Percentiles rank a stretch among this genome's conserved stretches.
Conservation (phyloP, 768 basidiomycete genomes). For the Tylopilus plumbeoviolaceoides region DNA sequence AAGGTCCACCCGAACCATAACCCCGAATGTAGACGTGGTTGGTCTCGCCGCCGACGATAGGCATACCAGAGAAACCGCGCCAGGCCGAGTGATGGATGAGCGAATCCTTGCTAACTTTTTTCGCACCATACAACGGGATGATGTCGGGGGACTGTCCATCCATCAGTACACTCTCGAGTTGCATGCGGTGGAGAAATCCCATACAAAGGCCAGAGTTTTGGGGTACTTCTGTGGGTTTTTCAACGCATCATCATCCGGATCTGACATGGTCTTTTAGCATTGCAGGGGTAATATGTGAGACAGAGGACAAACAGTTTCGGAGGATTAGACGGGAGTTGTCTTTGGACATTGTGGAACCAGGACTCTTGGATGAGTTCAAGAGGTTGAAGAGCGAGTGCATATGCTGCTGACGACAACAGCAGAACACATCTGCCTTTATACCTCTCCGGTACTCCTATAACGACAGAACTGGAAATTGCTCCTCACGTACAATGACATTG, state of each 20-base stretch:
- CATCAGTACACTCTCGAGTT: background rate
- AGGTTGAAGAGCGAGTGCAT: background rate
- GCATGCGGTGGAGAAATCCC: background rate
- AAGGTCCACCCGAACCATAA: background rate
- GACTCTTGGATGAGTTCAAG: background rate
- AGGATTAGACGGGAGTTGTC: background rate
- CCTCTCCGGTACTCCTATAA: background rate
- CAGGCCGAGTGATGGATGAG: background rate
- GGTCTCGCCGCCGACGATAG: constrained; percentile 4
- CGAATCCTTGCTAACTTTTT: background rate
- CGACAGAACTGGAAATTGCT: background rate
- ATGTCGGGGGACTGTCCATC: constrained; percentile 3
- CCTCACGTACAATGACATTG: background rate
- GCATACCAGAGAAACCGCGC: constrained; percentile 6
- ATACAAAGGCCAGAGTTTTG: constrained; percentile 1
- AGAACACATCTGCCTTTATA: constrained; percentile 3
- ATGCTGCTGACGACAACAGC: background rate
- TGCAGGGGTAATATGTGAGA: background rate
- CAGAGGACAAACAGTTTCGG: constrained; percentile 3
- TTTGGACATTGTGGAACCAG: background rate
- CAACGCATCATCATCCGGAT: constrained; percentile 3
- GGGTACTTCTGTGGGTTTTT: background rate
- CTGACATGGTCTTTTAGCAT: background rate
- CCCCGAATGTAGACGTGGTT: constrained; percentile 6
- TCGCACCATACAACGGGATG: constrained; percentile 1